Evolutionary conservation across 768 basidiomycete genomes (phyloP).

Genomic region (Trametes meyenii): DNA sequence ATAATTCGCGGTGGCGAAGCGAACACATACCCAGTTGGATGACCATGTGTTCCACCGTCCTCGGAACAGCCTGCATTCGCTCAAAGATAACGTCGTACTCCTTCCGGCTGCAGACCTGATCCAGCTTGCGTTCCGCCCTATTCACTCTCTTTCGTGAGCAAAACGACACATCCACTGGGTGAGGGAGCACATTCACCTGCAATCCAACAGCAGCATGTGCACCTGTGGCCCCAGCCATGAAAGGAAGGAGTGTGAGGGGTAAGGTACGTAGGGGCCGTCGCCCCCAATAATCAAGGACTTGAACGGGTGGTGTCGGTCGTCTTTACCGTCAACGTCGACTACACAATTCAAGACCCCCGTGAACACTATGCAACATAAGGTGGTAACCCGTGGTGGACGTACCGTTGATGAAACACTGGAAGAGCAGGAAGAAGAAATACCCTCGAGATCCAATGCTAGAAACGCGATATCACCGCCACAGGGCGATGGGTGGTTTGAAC

Average conservation of each 20-base stretch:
- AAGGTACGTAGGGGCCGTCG: conserved; percentile 75
- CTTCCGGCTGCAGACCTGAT: conserved; percentile 73
- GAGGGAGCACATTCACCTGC: conserved; percentile 56
- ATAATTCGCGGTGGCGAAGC: neutral
- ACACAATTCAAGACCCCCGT: conserved; percentile 11
- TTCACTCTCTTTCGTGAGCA: neutral
- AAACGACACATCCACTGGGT: neutral
- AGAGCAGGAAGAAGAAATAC: conserved; percentile 92
- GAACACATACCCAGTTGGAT: conserved; percentile 66
- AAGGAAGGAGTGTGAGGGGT: conserved; percentile 82
- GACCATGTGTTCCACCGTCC: conserved; percentile 76
- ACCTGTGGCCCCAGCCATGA: conserved; percentile 79
- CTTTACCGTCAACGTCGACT: conserved; percentile 77
- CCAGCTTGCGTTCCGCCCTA: conserved; percentile 84
- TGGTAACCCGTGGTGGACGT: conserved; percentile 26
- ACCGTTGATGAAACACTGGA: conserved; percentile 92
- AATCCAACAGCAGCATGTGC: conserved; percentile 77
- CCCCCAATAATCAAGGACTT: conserved; percentile 76
- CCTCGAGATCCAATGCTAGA: conserved; percentile 78
- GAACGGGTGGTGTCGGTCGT: conserved; percentile 67
- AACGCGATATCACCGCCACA: conserved; percentile 4
- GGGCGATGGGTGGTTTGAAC: neutral
- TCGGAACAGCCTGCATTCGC: conserved; percentile 61
- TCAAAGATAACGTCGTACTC: conserved; percentile 79
- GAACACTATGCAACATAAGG: neutral